Evolutionary conservation across 371 early-diverging fungal species (phyloP), one percentile per base, ranked within the genome.

Genomic region (Apophysomyces elegans): DNA sequence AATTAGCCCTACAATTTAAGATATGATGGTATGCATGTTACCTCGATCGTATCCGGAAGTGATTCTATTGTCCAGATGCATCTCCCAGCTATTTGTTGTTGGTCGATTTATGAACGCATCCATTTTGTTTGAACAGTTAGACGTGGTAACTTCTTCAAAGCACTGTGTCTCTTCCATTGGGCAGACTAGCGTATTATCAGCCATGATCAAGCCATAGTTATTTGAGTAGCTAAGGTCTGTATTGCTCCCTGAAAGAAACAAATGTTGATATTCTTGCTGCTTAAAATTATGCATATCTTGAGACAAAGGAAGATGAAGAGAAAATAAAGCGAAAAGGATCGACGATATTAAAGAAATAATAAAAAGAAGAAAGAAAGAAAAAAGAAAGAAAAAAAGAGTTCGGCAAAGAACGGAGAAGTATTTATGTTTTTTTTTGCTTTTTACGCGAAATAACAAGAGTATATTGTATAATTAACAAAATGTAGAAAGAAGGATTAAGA

Each of bases 341-440:
- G 46, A n/a, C 6, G 13, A n/a, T 6, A n/a, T 45, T 45, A 45
- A 13, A 45, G 16, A 45, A 45, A 18, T 7, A 18, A 6, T 45
- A 45, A 45, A 50, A 47, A 47, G 21, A 50, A 21, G n/a, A n/a
- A n/a, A n/a, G n/a, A n/a, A n/a, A n/a, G n/a, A n/a, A 5, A 41
- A 41, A 8, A 8, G 13, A 41, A 41, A 41, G 41, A 41, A 13
- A 41, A n/a, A 13, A 41, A 2, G 13, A 41, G 13, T 41, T 13
- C 11, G 41, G 41, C 54, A 50, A 50, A 50, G 54, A 50, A 50
- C 21, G 54, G 54, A 50, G 54, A 21, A 21, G 0, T n/a, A 45
- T 16, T 45, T 18, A 21, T 47, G 26, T 26, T 1, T 26, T 26
- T 26, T 18, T n/a, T 50, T 18, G 1, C 5, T 32, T 50, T 18